Evolutionary conservation across 768 basidiomycete species (phyloP), one percentile per base, ranked within the genome.

Genomic region (Phaeolepiota aurea): DNA sequence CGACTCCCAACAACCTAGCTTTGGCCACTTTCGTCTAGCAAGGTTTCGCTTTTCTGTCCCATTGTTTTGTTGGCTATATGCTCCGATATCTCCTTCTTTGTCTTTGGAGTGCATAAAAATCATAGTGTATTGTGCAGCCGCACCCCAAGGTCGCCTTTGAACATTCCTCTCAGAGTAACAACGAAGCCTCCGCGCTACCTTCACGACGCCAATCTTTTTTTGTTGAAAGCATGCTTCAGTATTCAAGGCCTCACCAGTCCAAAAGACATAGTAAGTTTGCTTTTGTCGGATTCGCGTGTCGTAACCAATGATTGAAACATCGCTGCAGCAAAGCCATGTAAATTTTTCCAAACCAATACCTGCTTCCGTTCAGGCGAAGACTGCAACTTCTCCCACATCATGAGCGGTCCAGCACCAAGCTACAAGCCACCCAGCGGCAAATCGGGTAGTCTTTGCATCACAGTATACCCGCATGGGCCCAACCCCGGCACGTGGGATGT

Each of bases 381-480:
- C 18, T 74, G 72, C 52, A 67, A 72, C 46, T 72, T 74, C 50
- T 62, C 64, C 23, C 71, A 74, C 49, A 54, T 69, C 28, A 42
- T 65, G 15, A 19, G 55, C 63, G 36, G 44, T 55, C 13, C 31
- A 16, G 7, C 5, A 32, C 13, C 23, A 31, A 34, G 7, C 9
- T 20, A n/a, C 3, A n/a, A 20, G 58, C 45, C 46, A 54, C 30
- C 50, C 55, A 15, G 65, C 66, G 3, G 55, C 54, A 34, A 70
- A 68, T 51, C 48, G 49, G 28, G 64, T 63, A 42, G 68, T 64
- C 16, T 37, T 54, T 3, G 44, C 48, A 34, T 72, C 69, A 51
- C 59, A 55, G 43, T 71, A 60, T 31, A 10, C 14, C 14, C 14
- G 10, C 14, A 31, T 10, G 28, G 9, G 9, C 28, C 28, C 14